Conservation (phyloP, 179 eudicot species). For the Heliamphora pulchella region DNA sequence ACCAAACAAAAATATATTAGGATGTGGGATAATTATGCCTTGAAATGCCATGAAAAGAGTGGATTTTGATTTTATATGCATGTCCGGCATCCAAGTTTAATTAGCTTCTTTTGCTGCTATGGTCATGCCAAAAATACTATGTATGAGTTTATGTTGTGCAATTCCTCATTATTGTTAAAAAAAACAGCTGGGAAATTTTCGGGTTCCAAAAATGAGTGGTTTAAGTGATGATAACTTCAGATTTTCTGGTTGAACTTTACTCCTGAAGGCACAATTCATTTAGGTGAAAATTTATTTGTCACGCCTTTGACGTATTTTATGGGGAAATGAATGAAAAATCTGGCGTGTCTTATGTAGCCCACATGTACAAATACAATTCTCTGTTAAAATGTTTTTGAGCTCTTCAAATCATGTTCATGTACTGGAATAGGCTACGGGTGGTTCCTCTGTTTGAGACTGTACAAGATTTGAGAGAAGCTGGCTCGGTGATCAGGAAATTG, state of each 20-base stretch:
- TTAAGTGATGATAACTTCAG: neutral
- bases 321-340: neutral
- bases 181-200: neutral
- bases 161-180: neutral
- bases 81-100: neutral
- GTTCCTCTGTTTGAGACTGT: constrained; percentile 95
- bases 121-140: neutral
- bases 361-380: neutral
- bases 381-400: neutral
- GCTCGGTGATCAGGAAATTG: constrained; percentile 62
- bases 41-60: neutral
- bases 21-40: neutral
- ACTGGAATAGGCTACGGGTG: constrained; percentile 42
- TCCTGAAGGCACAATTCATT: neutral
- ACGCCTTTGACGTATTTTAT: neutral
- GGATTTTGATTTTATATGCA: neutral
- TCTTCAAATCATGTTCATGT: neutral
- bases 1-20: neutral
- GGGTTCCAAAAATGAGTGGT: neutral
- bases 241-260: neutral
- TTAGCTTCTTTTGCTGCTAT: neutral
- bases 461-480: constrained; percentile 78
- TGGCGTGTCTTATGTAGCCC: neutral
- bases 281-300: neutral
- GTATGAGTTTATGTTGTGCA: neutral